Conservation (phyloP, 768 basidiomycete species). For the Agrocybe praecox region DNA sequence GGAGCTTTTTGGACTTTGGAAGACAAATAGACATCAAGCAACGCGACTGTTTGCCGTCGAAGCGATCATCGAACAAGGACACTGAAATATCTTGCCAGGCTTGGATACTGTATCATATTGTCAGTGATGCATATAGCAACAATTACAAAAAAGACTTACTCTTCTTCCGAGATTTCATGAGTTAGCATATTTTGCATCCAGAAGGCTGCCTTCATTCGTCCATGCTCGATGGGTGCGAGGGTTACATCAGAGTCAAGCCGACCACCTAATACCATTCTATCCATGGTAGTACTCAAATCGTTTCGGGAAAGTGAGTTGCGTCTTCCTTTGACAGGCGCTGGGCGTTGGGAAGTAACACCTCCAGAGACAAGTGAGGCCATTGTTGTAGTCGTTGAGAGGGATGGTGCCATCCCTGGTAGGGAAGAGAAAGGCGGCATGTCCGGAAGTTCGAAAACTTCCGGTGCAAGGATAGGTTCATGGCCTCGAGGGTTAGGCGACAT, state of each 20-base stretch:
- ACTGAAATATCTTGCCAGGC: conserved; percentile 53
- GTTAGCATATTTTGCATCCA: conserved; percentile 70
- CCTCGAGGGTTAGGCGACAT: conserved; percentile 37
- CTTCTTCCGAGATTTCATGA: conserved; percentile 44
- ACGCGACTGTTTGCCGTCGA: conserved; percentile 53
- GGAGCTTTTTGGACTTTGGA: conserved; percentile 43
- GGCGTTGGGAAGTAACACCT: conserved; percentile 26
- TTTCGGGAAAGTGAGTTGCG: conserved; percentile 53
- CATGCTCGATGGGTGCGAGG: conserved; percentile 51
- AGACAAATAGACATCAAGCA: conserved; percentile 60
- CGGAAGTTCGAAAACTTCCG: conserved; percentile 37
- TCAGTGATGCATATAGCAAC: conserved; percentile 1
- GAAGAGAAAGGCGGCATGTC: conserved; percentile 47
- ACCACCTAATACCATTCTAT: conserved; percentile 68
- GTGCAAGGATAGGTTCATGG: conserved; percentile 34
- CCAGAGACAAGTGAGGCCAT: conserved; percentile 51
- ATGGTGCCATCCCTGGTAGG: conserved; percentile 55
- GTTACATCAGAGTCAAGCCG: conserved; percentile 44
- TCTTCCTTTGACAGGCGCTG: conserved; percentile 31
- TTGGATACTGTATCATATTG: conserved; percentile 32
- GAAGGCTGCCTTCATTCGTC: conserved; percentile 68
- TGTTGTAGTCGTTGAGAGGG: conserved; percentile 52
- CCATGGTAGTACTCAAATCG: conserved; percentile 62
- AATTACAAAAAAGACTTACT: conserved; percentile 44
- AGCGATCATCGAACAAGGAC: conserved; percentile 66